Evolutionary conservation across 2,329 filamentous ascomycete species (phyloP).

Genomic region (Mycocentrospora acerina): DNA sequence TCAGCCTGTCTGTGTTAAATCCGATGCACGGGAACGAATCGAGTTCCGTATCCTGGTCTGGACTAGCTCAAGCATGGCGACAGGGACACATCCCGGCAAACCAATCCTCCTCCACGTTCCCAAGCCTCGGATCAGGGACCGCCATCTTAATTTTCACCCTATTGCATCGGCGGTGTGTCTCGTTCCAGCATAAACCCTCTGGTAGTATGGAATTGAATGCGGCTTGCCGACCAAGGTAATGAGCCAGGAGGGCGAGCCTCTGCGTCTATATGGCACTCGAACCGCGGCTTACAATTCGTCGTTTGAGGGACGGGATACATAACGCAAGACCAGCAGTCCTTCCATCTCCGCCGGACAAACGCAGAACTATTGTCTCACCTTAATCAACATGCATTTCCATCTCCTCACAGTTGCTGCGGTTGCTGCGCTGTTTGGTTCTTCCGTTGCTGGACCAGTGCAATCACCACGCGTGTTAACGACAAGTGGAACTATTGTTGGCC

Average conservation of each 20-base stretch:
- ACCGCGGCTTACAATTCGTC: slow-evolving; percentile 4
- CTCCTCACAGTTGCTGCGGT: slow-evolving; percentile 11
- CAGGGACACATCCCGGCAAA: too few relatives aligned
- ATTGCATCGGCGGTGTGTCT: slow-evolving; percentile 1
- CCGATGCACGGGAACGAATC: too few relatives aligned
- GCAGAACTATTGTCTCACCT: slow-evolving; percentile 6
- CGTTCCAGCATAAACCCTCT: not conserved
- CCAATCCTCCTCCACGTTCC: too few relatives aligned
- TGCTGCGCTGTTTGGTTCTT: slow-evolving; percentile 10
- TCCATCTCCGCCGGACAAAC: slow-evolving; percentile 1
- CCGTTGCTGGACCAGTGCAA: slow-evolving; percentile 5
- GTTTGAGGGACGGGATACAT: too few relatives aligned
- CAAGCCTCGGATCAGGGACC: too few relatives aligned
- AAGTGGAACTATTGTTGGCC: slow-evolving; percentile 36
- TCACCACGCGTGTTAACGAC: slow-evolving; percentile 23
- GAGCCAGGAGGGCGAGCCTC: too few relatives aligned
- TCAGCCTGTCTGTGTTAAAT: too few relatives aligned
- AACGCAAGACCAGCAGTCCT: not conserved
- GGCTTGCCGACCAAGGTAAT: too few relatives aligned
- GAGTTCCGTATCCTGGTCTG: too few relatives aligned
- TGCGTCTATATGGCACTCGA: not conserved
- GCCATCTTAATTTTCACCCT: too few relatives aligned
- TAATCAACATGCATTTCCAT: slow-evolving; percentile 16
- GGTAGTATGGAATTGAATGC: too few relatives aligned
- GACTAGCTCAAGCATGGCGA: too few relatives aligned